phyloP scores from a whole-genome alignment of 1,284 basidiomycete genomes.

The Xanthoconium separans region DNA sequence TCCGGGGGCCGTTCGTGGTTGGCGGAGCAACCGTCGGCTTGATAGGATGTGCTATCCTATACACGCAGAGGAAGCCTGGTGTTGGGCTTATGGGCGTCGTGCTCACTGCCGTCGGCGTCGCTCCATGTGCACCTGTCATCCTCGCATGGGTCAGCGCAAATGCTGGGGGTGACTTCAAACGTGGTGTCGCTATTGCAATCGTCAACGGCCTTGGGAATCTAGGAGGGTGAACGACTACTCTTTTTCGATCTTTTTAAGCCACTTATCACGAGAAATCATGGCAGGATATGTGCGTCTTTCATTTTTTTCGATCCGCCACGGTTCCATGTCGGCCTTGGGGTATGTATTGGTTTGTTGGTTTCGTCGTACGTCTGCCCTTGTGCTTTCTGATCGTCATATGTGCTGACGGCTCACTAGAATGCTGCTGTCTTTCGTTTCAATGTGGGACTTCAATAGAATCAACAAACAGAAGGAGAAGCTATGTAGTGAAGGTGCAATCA shows the following conservation, averaged over 20 bases:
- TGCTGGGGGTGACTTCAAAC: conserved; percentile 54
- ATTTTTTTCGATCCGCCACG: conserved; percentile 45
- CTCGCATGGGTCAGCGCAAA: conserved; percentile 56
- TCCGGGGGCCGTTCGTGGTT: conserved; percentile 45
- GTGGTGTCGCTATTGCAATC: conserved; percentile 51
- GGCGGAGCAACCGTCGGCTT: conserved; percentile 35
- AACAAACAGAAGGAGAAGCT: conserved; percentile 42
- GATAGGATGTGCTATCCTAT: conserved; percentile 44
- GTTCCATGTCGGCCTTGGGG: conserved; percentile 46
- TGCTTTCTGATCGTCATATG: neutral
- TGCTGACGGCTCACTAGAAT: conserved; percentile 20
- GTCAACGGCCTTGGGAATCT: conserved; percentile 52
- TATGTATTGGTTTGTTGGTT: conserved; percentile 32
- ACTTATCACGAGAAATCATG: neutral
- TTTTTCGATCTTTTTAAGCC: neutral
- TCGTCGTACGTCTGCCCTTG: conserved; percentile 25
- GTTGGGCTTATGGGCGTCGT: conserved; percentile 49
- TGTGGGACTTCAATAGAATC: conserved; percentile 38
- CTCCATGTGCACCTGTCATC: conserved; percentile 46
- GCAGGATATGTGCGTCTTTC: conserved; percentile 43
- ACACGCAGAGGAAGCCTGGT: conserved; percentile 35
- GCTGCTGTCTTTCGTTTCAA: conserved; percentile 21
- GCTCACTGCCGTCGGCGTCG: conserved; percentile 52
- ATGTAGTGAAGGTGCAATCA: conserved; percentile 40
- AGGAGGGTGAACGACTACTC: conserved; percentile 42